Base-by-base conservation (phyloP, 2,329 filamentous ascomycete species). In the Coniochaeta hoffmannii region DNA sequence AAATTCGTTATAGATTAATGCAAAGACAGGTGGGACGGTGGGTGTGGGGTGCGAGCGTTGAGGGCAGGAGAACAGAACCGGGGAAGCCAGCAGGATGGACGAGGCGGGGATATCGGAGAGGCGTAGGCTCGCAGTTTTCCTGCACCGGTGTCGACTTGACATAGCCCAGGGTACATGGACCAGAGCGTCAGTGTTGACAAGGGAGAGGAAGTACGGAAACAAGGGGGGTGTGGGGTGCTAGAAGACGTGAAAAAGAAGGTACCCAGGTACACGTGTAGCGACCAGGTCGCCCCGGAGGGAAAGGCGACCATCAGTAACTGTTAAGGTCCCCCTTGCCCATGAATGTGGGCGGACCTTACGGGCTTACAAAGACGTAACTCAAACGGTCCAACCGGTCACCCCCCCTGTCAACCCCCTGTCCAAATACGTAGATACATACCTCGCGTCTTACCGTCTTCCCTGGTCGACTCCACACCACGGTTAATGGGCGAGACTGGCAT, bases 1-100 rank as follows among this genome's bases (percentile, higher is more conserved):
- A 51, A 51, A 32, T 51, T 28, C 28, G 32, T 26, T 32, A 34
- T 51, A 51, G n/a, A 46, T 46, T 46, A 46, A 46, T 26, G 41
- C 41, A 46, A 12, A 46, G 22, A 46, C 22, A 46, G 19, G 41
- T 44, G 41, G 41, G 4, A 28, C 41, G 5, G 41, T 41, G 41
- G 41, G 41, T 26, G 41, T 46, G 41, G 41, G 26, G 41, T 28
- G 7, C 6, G 11, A 14, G 22, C 24, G 9, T 46, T 46, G 24
- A 28, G 14, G 41, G 41, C 24, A 46, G 19, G 41, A n/a, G n/a
- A n/a, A n/a, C n/a, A n/a, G 41, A 46, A 46, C 41, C 41, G 41
- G 41, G 41, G 41, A 46, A 46, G 41, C n/a, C 8, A 46, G 41
- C 41, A 41, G 8, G 17, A 41, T 22, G 36, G 36, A 22, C 12